Base-by-base conservation (phyloP, 306 rosid genomes). In the Lagenaria siceraria region DNA sequence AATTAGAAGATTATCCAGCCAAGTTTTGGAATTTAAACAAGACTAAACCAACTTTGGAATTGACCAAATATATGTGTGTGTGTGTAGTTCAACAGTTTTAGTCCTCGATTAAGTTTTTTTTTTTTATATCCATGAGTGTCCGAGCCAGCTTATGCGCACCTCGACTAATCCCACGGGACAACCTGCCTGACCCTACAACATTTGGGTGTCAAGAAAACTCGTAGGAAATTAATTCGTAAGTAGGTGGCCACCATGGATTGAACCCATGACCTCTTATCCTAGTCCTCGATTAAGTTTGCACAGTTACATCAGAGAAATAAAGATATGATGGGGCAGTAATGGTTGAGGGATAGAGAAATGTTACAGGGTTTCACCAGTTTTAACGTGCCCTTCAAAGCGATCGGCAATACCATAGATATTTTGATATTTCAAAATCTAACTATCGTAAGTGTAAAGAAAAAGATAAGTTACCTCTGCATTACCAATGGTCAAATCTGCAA, bases 401-500 rank as follows among this genome's bases (percentile, higher is more conserved):
- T 46, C 52, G 6, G 71, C 4, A 36, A 65, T 65, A 19, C 10
- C 70, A 63, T 2, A 63, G 22, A 33, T 38, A 65, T 36, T 65
- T 65, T 18, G 22, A 33, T 38, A 65, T 36, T 65, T 65, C 29
- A 8, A 60, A 65, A 38, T 38, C 51, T 65, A 38, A 65, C 8
- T 36, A 65, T 4, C 27, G 8, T 9, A 53, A 12, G 42, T 19
- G 25, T 18, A 55, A 58, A 31, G 56, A 65, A 75, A 40, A 29
- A 21, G 69, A 49, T 43, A 15, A 70, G 84, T 81, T 81, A 96
- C 99, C 98, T 96, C 99, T 82, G 90, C 98, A 1, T 88, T 63
- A 74, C 99, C 99, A 73, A 90, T 83, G 71, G 96, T 84, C 82
- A 86, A 83, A 85, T 90, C 93, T 19, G 83, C 77, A 75, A 96